Evolutionary conservation across 495 filamentous ascomycete genomes (phyloP).

Genomic region (Parathielavia hyrcaniae): DNA sequence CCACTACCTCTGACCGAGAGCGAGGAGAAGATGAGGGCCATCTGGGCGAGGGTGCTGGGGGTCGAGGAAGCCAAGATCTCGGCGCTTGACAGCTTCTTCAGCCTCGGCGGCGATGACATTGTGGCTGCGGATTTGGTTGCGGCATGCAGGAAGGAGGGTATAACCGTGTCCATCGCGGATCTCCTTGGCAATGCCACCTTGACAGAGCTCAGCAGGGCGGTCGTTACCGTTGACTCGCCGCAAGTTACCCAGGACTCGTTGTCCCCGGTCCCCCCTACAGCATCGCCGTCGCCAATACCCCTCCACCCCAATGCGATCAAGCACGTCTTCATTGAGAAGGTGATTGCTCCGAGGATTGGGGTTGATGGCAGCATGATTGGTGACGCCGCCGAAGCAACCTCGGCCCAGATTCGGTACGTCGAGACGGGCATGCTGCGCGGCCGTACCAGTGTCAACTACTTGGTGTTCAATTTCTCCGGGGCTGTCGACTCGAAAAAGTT

Average conservation of each 20-base stretch:
- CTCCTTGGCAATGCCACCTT: conserved; percentile 35
- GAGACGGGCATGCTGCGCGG: conserved; percentile 43
- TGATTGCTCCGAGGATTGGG: conserved; percentile 35
- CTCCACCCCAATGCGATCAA: conserved; percentile 20
- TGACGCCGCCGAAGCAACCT: conserved; percentile 41
- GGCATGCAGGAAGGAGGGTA: conserved; percentile 35
- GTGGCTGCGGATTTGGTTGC: conserved; percentile 37
- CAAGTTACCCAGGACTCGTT: conserved; percentile 14
- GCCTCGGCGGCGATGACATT: conserved; percentile 41
- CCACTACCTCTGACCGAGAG: conserved; percentile 39
- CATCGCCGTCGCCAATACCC: conserved; percentile 12
- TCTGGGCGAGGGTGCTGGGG: conserved; percentile 41
- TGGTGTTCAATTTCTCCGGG: conserved; percentile 40
- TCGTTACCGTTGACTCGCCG: conserved; percentile 21
- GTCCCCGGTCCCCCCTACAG: conserved; percentile 7
- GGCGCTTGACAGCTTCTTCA: conserved; percentile 40
- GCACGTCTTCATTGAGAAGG: conserved; percentile 29
- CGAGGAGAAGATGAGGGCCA: conserved; percentile 39
- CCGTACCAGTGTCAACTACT: conserved; percentile 40
- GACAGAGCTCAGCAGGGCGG: conserved; percentile 36
- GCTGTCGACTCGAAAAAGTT: conserved; percentile 38
- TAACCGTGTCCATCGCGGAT: conserved; percentile 36
- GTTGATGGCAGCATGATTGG: conserved; percentile 34
- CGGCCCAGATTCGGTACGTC: conserved; percentile 40
- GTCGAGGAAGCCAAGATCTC: conserved; percentile 37